A percentile compares a stretch with the other conserved stretches of the same genome.
These are phyloP conservation scores for Akanthomyces muscarius DNA, from an alignment of 2,329 filamentous ascomycete genomes.

Conservation along the genomic window DNA sequence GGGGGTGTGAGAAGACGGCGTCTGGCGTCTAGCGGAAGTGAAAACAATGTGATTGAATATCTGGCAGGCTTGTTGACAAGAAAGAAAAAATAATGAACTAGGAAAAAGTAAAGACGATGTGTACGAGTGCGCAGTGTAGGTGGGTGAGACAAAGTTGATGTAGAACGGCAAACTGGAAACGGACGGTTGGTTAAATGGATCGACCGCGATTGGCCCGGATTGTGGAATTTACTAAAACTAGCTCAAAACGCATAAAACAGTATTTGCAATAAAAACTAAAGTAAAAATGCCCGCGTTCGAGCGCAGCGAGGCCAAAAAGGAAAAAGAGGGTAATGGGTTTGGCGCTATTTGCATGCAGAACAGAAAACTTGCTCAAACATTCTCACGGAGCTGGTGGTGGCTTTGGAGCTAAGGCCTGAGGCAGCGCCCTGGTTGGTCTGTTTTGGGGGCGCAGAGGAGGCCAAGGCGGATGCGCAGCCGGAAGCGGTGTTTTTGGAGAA, in stretches of 20 bases:
- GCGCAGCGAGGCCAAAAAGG: not conserved
- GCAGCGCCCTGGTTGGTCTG: not conserved
- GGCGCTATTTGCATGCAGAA: constrained; percentile 19
- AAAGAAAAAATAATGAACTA: not conserved
- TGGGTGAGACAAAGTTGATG: not conserved
- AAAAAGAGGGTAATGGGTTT: not conserved
- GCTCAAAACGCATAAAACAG: not conserved
- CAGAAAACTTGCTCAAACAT: constrained; percentile 38
- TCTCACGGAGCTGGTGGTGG: constrained; percentile 25
- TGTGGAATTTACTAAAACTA: not conserved
- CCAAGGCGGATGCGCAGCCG: not conserved
- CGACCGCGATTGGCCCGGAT: not conserved
- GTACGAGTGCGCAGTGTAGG: not conserved
- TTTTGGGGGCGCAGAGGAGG: not conserved
- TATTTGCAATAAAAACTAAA: not conserved
- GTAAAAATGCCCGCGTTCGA: constrained; percentile 1
- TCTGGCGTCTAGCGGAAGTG: too few relatives aligned
- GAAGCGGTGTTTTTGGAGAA: not conserved
- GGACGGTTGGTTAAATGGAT: not conserved
- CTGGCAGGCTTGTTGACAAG: too few relatives aligned
- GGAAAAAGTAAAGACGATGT: not conserved
- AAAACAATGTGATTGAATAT: too few relatives aligned
- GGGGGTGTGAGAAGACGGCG: too few relatives aligned
- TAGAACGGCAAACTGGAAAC: not conserved
- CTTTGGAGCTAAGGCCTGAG: not conserved